These are phyloP conservation scores for thale cress (Arabidopsis thaliana) DNA, from an alignment of 345 rosid species.

Conservation along the genomic window DNA sequence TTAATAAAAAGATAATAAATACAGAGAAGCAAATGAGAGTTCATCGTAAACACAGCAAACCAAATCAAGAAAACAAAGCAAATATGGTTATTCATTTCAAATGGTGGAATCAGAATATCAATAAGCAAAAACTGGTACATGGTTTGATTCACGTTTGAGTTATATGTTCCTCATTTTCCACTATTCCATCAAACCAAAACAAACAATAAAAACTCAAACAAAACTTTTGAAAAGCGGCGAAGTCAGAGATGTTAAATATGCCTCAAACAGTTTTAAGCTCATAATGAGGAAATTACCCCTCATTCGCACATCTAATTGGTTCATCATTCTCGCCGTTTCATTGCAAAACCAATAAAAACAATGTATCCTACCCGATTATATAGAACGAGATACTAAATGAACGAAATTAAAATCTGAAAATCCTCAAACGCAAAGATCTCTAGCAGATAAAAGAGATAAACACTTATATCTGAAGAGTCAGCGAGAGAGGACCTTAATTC, in stretches of 20 bases:
- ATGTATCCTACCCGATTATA: conserved; percentile 31
- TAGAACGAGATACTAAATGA: background rate
- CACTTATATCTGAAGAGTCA: conserved; percentile 13
- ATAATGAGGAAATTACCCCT: background rate
- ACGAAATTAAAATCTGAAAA: conserved; percentile 28
- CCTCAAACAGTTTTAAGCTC: conserved; percentile 39
- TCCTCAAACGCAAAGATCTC: conserved; percentile 14
- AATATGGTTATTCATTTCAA: background rate
- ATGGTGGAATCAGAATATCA: conserved; percentile 48
- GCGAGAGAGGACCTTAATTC: background rate
- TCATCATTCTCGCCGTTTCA: conserved; percentile 25
- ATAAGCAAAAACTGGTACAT: conserved; percentile 43
- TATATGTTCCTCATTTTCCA: conserved; percentile 38
- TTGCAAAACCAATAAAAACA: background rate
- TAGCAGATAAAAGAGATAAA: background rate
- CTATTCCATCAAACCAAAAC: conserved; percentile 20
- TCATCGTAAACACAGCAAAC: background rate
- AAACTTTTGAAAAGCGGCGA: background rate
- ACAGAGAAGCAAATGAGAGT: too few species aligned
- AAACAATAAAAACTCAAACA: too few species aligned
- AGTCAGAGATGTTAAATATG: conserved; percentile 36
- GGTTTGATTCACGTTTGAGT: conserved; percentile 19
- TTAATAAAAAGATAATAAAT: too few species aligned
- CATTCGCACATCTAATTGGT: conserved; percentile 35
- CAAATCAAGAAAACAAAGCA: background rate